Percentiles rank a stretch among this genome's conserved stretches.
Evolutionary conservation across 1,284 basidiomycete genomes (phyloP).

Genomic region (Ceratobasidium papillatum): DNA sequence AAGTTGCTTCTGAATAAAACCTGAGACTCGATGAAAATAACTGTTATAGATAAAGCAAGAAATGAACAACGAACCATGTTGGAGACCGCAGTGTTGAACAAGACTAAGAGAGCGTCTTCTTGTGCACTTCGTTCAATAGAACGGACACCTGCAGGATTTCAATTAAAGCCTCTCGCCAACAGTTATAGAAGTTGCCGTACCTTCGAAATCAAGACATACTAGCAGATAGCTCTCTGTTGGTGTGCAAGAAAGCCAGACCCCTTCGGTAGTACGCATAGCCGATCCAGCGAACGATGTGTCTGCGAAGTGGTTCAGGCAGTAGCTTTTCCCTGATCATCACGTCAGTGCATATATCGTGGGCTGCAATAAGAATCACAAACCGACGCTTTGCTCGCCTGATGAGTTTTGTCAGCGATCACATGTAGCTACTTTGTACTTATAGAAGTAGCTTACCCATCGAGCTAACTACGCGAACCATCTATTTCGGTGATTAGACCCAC

Average conservation of each 20-base stretch:
- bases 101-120: constrained; percentile 67
- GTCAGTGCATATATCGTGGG: not conserved
- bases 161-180: too few species aligned
- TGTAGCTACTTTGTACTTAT: constrained; percentile 18
- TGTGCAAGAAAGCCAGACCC: constrained; percentile 63
- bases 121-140: constrained; percentile 69
- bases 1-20: constrained; percentile 59
- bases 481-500: constrained; percentile 36
- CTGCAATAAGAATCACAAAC: constrained; percentile 55
- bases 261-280: too few species aligned
- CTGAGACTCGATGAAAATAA: too few species aligned
- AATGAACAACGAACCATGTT: too few species aligned
- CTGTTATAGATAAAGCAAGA: too few species aligned
- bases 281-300: too few species aligned
- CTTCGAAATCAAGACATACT: constrained; percentile 72
- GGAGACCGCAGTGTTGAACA: constrained; percentile 72
- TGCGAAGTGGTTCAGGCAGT: too few species aligned
- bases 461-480: constrained; percentile 70
- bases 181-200: too few species aligned
- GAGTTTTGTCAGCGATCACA: constrained; percentile 54
- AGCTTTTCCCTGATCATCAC: constrained; percentile 50
- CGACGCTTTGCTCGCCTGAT: constrained; percentile 67
- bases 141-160: constrained; percentile 70
- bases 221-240: constrained; percentile 64
- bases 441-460: constrained; percentile 62